phyloP scores from a whole-genome alignment of 1,284 basidiomycete species.

The Peniophora sp. region DNA sequence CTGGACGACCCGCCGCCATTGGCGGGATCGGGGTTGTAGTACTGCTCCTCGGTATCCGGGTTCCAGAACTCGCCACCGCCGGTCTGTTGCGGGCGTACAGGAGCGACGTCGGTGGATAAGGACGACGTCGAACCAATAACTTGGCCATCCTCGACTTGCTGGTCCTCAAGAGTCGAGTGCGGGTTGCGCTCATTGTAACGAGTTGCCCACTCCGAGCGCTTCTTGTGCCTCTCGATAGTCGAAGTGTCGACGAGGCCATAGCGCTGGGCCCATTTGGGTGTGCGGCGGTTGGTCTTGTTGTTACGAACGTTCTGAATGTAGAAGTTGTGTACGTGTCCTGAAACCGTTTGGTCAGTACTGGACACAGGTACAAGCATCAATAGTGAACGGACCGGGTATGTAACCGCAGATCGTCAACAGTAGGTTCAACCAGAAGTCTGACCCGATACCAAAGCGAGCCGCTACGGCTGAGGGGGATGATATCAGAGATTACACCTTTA shows the following conservation, averaged over 20 bases:
- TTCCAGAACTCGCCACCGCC: conserved; percentile 48
- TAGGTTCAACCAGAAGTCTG: conserved; percentile 90
- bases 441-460: conserved; percentile 88
- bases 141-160: conserved; percentile 76
- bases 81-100: conserved; percentile 26
- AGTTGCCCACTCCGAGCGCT: conserved; percentile 79
- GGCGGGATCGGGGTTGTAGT: conserved; percentile 42
- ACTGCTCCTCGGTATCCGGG: conserved; percentile 57
- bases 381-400: conserved; percentile 61
- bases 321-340: conserved; percentile 85
- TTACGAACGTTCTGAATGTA: conserved; percentile 96
- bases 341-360: conserved; percentile 3
- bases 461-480: conserved; percentile 67
- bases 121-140: conserved; percentile 35
- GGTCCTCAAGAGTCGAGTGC: conserved; percentile 63
- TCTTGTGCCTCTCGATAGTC: conserved; percentile 68
- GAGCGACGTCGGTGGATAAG: conserved; percentile 31
- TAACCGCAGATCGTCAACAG: conserved; percentile 88
- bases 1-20: conserved; percentile 24
- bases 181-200: conserved; percentile 83
- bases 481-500: conserved; percentile 3
- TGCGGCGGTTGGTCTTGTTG: conserved; percentile 86
- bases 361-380: not conserved
- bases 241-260: conserved; percentile 81
- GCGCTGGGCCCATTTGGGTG: conserved; percentile 90